These are phyloP conservation scores for Ceratobasidium sp. DNA, from an alignment of 1,284 basidiomycete species.

Conservation along the genomic window DNA sequence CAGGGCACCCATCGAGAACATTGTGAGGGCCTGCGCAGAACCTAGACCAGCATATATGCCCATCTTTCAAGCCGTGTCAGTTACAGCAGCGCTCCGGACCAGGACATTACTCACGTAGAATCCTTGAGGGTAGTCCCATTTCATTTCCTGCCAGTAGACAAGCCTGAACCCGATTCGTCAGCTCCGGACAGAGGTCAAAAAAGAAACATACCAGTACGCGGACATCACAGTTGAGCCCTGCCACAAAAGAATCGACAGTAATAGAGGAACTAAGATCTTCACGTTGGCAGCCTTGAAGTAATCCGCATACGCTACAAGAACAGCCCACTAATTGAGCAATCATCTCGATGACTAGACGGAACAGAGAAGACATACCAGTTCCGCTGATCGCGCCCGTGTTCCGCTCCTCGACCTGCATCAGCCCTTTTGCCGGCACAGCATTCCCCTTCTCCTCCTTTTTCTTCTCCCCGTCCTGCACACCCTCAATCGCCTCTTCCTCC, in stretches of 20 bases:
- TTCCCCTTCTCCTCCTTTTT: conserved; percentile 48
- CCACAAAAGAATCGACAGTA: conserved; percentile 28
- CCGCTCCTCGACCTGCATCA: conserved; percentile 61
- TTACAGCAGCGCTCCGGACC: neutral
- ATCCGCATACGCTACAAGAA: conserved; percentile 20
- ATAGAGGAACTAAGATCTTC: conserved; percentile 34
- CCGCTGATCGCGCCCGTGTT: conserved; percentile 54
- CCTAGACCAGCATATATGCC: conserved; percentile 65
- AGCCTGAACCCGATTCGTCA: conserved; percentile 46
- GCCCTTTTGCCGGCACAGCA: conserved; percentile 49
- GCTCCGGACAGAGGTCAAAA: neutral
- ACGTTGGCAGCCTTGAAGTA: conserved; percentile 41
- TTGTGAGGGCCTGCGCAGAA: conserved; percentile 60
- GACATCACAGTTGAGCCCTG: conserved; percentile 43
- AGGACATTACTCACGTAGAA: conserved; percentile 53
- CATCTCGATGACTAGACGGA: conserved; percentile 51
- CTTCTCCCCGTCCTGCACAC: conserved; percentile 54
- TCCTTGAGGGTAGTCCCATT: conserved; percentile 50
- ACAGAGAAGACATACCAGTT: conserved; percentile 49
- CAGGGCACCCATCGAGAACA: conserved; percentile 62
- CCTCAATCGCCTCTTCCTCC: conserved; percentile 54
- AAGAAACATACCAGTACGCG: conserved; percentile 37
- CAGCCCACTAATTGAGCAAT: neutral
- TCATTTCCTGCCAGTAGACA: conserved; percentile 53
- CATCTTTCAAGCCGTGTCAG: conserved; percentile 51